Evolutionary conservation across 352 stramenopile species (phyloP), one percentile per base, ranked within the genome.

Genomic region (Blastocystis hominis): DNA sequence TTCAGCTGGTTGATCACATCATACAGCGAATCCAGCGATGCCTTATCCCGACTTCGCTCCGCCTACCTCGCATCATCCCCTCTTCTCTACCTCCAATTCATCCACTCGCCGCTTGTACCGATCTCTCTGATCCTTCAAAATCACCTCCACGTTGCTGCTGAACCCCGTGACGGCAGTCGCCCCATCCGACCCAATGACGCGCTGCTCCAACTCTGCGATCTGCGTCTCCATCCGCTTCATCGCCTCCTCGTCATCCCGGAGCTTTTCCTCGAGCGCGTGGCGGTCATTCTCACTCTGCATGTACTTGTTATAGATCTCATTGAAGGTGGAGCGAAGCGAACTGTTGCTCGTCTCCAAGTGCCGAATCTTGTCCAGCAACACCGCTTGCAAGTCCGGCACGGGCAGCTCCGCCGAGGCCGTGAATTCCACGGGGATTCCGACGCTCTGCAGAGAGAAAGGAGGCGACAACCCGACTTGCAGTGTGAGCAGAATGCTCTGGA

Each of bases 271-370:
- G 0, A 63, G n/a, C 36, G 44, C 34, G 54, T 80, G 70, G 4
- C 70, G 70, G 24, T 80, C 50, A 38, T 80, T 80, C 70, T 80
- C 70, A 20, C 70, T 80, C 34, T 42, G 30, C 70, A 80, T 80
- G 54, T 80, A 80, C 55, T 80, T 80, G 70, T 80, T 80, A 24
- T 80, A 80, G 36, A 80, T 80, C 30, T 61, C 36, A n/a, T 80
- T 80, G 53, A 80, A 80, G 3, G 70, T 80, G 6, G 44, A n/a
- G 30, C 70, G 70, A 30, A 80, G 30, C 13, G 53, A 42, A 6
- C 70, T 80, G 44, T 80, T 80, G 70, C 70, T 64, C 55, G 70
- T 80, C 70, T 80, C 70, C n/a, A 80, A 20, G 42, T 62, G 70
- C 46, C 44, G 70, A 4, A 80, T 38, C 44, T 80, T 80, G 6